Evolutionary conservation across 345 rosid species (phyloP).

Genomic region (Populus nigra): DNA sequence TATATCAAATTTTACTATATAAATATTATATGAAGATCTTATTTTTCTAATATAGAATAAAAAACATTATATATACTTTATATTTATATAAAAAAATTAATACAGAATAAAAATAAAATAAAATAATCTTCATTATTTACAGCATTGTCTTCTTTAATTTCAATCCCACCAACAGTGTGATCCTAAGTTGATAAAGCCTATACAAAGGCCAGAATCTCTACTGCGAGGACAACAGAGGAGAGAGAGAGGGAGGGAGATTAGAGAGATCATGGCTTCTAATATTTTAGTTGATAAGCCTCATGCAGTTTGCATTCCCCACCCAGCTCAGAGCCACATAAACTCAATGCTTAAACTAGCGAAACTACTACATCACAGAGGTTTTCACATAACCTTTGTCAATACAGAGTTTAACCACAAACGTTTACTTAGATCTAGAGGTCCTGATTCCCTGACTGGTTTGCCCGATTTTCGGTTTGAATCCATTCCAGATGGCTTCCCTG

Average conservation of each 20-base stretch:
- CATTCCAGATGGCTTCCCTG: not conserved
- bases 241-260: not conserved
- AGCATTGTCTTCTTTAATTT: too few species aligned
- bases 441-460: not conserved
- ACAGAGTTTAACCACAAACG: not conserved
- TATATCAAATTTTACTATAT: too few species aligned
- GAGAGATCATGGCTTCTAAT: not conserved
- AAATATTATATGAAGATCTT: too few species aligned
- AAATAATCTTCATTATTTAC: too few species aligned
- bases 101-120: too few species aligned
- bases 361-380: not conserved
- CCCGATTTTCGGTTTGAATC: not conserved
- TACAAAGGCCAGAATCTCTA: not conserved
- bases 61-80: too few species aligned
- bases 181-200: too few species aligned
- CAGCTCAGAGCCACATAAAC: not conserved
- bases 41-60: too few species aligned
- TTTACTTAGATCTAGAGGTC: not conserved
- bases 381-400: not conserved
- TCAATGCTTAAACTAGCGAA: not conserved
- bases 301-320: not conserved
- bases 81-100: too few species aligned
- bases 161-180: too few species aligned
- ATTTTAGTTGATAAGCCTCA: not conserved
- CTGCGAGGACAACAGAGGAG: not conserved